phyloP scores from a whole-genome alignment of 257 asterid genomes.

The Rehmannia glutinosa region DNA sequence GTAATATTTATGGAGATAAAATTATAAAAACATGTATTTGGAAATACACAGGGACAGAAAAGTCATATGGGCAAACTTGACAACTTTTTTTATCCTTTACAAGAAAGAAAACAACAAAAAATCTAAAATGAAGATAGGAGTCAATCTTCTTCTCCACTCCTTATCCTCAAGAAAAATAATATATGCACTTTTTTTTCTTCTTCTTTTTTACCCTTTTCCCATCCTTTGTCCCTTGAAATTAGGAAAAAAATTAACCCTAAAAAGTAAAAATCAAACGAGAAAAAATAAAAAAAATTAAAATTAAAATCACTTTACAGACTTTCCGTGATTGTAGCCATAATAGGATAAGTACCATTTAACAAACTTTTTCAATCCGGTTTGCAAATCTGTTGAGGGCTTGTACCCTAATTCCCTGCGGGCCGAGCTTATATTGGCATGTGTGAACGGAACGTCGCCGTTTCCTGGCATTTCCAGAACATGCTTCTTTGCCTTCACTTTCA shows the following conservation, averaged over 20 bases:
- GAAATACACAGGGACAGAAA: conserved; percentile 1
- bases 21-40: not conserved
- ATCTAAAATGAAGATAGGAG: conserved; percentile 19
- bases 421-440: conserved; percentile 71
- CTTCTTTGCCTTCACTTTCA: conserved; percentile 70
- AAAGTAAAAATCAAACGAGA: not conserved
- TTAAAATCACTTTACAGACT: conserved; percentile 42
- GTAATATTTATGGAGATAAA: not conserved
- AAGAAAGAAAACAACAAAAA: conserved; percentile 13
- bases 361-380: conserved; percentile 79
- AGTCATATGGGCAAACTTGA: not conserved
- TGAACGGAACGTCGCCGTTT: conserved; percentile 86
- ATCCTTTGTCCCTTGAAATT: not conserved
- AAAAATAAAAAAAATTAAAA: not conserved
- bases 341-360: conserved; percentile 70
- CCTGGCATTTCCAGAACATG: conserved; percentile 65
- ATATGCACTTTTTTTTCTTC: conserved; percentile 22
- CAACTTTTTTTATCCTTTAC: conserved; percentile 31
- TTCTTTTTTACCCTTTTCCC: not conserved
- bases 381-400: conserved; percentile 74
- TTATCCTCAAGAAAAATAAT: conserved; percentile 38
- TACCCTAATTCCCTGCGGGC: conserved; percentile 71
- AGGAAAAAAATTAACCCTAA: conserved; percentile 18
- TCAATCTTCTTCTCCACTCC: conserved; percentile 23
- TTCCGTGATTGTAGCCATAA: conserved; percentile 58